These are phyloP conservation scores for Casaregolazyma lundiana DNA, from an alignment of 1,139 yeast species.

Conservation along the genomic window DNA sequence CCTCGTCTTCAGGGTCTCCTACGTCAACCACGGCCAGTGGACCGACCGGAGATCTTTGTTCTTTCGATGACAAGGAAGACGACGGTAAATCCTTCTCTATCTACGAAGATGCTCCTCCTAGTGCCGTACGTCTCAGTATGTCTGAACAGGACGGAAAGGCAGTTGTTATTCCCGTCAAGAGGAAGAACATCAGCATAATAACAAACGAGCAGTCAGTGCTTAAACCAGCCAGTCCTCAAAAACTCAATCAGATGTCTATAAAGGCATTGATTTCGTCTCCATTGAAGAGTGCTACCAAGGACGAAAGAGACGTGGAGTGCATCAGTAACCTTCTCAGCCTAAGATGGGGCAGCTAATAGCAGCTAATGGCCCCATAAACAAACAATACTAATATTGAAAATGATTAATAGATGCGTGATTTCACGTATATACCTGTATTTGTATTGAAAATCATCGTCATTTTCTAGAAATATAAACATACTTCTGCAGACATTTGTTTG, in stretches of 20 bases:
- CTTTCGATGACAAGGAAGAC: background rate
- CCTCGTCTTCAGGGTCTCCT: background rate
- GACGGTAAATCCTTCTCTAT: background rate
- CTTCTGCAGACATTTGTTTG: too few relatives aligned
- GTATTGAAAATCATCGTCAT: too few relatives aligned
- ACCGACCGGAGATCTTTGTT: background rate
- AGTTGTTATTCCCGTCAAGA: slow-evolving; percentile 7
- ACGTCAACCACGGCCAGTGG: background rate
- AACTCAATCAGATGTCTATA: slow-evolving; percentile 9
- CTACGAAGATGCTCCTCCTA: slow-evolving; percentile 2
- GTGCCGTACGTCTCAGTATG: slow-evolving; percentile 3
- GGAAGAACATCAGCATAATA: background rate
- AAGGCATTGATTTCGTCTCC: slow-evolving; percentile 9
- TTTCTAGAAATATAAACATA: too few relatives aligned
- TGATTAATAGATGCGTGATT: background rate
- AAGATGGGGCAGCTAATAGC: slow-evolving; percentile 18
- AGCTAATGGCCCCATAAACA: too few relatives aligned
- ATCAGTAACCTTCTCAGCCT: slow-evolving; percentile 29
- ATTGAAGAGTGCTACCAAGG: slow-evolving; percentile 3
- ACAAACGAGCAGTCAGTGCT: background rate
- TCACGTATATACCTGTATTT: background rate
- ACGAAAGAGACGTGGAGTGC: slow-evolving; percentile 29
- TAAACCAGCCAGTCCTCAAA: slow-evolving; percentile 7
- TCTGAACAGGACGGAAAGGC: slow-evolving; percentile 12
- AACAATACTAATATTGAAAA: background rate